Conservation (phyloP, 2,329 filamentous ascomycete species). For the Fusarium buharicum region DNA sequence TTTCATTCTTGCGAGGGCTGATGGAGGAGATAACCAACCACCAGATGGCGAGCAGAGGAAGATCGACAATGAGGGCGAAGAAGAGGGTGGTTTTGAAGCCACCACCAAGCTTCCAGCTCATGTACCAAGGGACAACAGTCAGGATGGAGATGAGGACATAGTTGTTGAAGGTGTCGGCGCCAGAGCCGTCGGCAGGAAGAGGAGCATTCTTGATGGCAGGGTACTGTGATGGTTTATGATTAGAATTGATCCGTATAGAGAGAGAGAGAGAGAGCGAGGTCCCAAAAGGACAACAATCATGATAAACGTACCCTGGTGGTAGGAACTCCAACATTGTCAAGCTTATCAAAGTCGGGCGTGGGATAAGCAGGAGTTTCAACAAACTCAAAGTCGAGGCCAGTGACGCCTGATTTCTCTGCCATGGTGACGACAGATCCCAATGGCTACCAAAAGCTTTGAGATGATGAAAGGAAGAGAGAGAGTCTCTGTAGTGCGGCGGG, state of each 20-base stretch:
- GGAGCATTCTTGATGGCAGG: constrained; percentile 92
- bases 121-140: constrained; percentile 77
- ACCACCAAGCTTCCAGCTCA: constrained; percentile 87
- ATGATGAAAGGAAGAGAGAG: constrained; percentile 31
- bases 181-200: constrained; percentile 87
- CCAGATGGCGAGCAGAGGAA: constrained; percentile 83
- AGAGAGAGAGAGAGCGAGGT: not conserved
- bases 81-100: constrained; percentile 91
- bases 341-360: constrained; percentile 70
- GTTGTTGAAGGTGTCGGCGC: constrained; percentile 90
- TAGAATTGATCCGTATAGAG: constrained; percentile 6
- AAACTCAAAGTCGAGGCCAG: constrained; percentile 54
- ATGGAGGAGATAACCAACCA: constrained; percentile 85
- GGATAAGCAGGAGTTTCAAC: constrained; percentile 54
- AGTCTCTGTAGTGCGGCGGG: constrained; percentile 13
- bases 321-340: constrained; percentile 68
- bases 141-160: constrained; percentile 76
- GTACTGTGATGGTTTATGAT: constrained; percentile 36
- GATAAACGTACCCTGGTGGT: constrained; percentile 52
- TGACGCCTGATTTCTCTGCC: constrained; percentile 49
- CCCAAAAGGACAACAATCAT: constrained; percentile 34
- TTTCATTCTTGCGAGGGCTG: constrained; percentile 91
- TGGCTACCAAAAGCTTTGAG: constrained; percentile 40
- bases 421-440: constrained; percentile 48
- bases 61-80: constrained; percentile 78